Evolutionary conservation across 78 protist genomes (phyloP).

Genomic region (Guillardia theta): DNA sequence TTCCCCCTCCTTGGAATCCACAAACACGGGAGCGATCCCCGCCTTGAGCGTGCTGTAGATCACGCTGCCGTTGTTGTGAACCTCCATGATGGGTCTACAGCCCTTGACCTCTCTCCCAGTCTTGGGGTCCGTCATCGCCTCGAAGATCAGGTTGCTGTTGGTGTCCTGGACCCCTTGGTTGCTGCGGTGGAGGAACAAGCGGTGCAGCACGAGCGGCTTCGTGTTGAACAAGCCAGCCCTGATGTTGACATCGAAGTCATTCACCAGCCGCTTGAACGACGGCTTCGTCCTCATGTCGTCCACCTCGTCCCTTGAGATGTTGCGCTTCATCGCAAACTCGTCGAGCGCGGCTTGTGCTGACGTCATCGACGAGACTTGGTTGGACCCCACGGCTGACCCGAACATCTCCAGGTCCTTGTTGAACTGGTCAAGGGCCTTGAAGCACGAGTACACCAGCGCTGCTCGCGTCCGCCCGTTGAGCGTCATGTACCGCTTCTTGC

Average conservation of each 20-base stretch:
- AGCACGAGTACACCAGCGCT: constrained; percentile 17
- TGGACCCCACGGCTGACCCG: too few species aligned
- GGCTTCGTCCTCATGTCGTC: background rate
- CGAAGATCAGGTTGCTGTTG: too few species aligned
- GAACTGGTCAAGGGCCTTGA: constrained; percentile 27
- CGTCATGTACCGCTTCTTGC: background rate
- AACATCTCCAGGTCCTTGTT: too few species aligned
- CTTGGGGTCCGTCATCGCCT: too few species aligned
- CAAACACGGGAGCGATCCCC: background rate
- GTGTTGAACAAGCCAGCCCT: background rate
- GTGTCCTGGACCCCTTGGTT: too few species aligned
- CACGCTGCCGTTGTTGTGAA: background rate
- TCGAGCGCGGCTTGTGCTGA: background rate
- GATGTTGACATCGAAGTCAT: background rate
- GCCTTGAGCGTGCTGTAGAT: background rate
- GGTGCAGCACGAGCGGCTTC: background rate
- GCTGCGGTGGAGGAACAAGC: background rate
- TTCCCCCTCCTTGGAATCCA: too few species aligned
- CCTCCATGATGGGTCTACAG: background rate
- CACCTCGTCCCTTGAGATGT: background rate
- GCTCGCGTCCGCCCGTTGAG: background rate
- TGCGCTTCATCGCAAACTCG: background rate
- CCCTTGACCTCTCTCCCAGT: background rate
- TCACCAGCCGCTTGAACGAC: background rate
- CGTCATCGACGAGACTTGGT: too few species aligned